A percentile compares a stretch with the other conserved stretches of the same genome.
These are phyloP conservation scores for Coprinopsis strossmayeri DNA, from an alignment of 768 basidiomycete species.

Conservation along the genomic window DNA sequence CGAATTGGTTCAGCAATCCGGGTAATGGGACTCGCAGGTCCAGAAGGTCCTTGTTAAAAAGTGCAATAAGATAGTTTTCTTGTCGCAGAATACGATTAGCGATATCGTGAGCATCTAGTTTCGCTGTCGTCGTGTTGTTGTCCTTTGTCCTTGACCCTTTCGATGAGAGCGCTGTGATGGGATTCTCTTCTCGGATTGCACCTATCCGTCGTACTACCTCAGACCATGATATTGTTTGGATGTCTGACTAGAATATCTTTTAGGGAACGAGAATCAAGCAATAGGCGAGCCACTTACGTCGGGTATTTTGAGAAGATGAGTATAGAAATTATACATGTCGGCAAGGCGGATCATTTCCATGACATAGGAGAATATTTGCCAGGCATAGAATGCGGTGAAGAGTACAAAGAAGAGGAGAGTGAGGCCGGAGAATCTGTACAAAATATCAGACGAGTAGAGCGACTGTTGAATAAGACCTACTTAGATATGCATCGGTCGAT, in stretches of 20 bases:
- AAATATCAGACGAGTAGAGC: slow-evolving; percentile 2
- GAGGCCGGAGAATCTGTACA: slow-evolving; percentile 70
- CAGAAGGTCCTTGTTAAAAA: slow-evolving; percentile 95
- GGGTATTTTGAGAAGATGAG: slow-evolving; percentile 86
- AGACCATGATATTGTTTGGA: slow-evolving; percentile 96
- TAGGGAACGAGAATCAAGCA: no score
- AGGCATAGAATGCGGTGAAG: slow-evolving; percentile 83
- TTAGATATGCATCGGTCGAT: slow-evolving; percentile 78
- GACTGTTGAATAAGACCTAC: slow-evolving; percentile 36
- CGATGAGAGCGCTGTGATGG: slow-evolving; percentile 81
- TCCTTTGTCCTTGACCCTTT: slow-evolving; percentile 34
- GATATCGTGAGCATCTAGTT: slow-evolving; percentile 95
- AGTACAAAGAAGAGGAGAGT: slow-evolving; percentile 79
- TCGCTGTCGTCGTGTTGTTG: slow-evolving; percentile 67
- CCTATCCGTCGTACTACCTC: slow-evolving; percentile 89
- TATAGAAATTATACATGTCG: slow-evolving; percentile 96
- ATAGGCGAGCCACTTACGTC: slow-evolving; percentile 50
- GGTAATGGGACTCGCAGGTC: slow-evolving; percentile 85
- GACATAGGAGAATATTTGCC: slow-evolving; percentile 80
- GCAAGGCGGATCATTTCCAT: slow-evolving; percentile 71
- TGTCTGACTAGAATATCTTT: slow-evolving; percentile 97
- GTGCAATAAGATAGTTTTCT: slow-evolving; percentile 96
- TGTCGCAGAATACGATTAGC: slow-evolving; percentile 97
- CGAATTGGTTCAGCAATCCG: slow-evolving; percentile 40
- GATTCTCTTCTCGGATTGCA: slow-evolving; percentile 88